These are phyloP conservation scores for Microcera coccophila DNA, from an alignment of 2,329 filamentous ascomycete genomes.

Conservation along the genomic window DNA sequence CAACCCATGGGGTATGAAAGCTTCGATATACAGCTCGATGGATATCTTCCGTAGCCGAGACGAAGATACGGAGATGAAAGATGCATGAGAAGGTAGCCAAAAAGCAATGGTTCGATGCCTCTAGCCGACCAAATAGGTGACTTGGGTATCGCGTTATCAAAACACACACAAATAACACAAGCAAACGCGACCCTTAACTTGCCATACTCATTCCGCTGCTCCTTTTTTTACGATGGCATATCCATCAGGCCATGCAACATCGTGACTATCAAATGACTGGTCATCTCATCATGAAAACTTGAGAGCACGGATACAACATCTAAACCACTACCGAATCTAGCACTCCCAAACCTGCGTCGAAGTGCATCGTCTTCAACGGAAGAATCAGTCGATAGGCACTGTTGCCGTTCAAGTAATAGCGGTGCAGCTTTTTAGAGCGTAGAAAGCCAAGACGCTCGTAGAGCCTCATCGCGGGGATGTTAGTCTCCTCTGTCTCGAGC, in stretches of 20 bases:
- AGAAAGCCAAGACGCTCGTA: slow-evolving; percentile 93
- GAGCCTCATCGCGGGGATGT: slow-evolving; percentile 81
- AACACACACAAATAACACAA: no score
- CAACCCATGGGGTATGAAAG: slow-evolving; percentile 60
- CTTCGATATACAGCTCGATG: slow-evolving; percentile 52
- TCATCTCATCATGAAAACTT: not conserved
- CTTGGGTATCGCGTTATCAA: no score
- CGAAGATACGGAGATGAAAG: no score
- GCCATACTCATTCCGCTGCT: not conserved
- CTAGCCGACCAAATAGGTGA: no score
- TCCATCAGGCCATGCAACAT: not conserved
- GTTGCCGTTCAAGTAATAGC: slow-evolving; percentile 95
- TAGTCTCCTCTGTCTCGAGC: slow-evolving; percentile 92
- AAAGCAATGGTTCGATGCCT: no score
- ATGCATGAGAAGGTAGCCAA: no score
- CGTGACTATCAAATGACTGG: no score
- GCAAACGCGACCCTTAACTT: no score
- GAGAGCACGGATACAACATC: no score
- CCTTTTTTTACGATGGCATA: not conserved
- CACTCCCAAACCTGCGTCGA: slow-evolving; percentile 36
- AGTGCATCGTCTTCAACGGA: slow-evolving; percentile 59
- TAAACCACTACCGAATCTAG: slow-evolving; percentile 28
- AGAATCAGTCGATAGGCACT: slow-evolving; percentile 87
- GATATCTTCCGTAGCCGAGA: slow-evolving; percentile 34
- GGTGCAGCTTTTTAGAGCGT: slow-evolving; percentile 84